These are phyloP conservation scores for Chaetomium globosum DNA, from an alignment of 2,329 filamentous ascomycete genomes.

Conservation along the genomic window DNA sequence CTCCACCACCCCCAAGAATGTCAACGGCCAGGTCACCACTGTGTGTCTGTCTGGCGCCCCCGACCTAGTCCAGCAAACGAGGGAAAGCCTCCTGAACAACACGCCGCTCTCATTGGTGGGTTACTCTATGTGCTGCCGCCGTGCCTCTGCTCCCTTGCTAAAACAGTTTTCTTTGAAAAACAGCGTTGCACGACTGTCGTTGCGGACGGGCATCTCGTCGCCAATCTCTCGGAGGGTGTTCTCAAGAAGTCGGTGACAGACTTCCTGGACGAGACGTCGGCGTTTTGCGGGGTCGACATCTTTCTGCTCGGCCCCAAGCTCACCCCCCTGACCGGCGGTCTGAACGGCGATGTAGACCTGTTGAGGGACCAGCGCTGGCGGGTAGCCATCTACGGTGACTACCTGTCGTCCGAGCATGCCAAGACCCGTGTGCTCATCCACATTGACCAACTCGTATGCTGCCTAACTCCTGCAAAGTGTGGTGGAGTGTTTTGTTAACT, in stretches of 20 bases:
- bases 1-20: constrained; percentile 74
- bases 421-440: constrained; percentile 96
- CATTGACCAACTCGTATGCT: constrained; percentile 85
- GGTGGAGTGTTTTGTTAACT: constrained; percentile 41
- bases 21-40: constrained; percentile 74
- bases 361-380: constrained; percentile 88
- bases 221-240: constrained; percentile 68
- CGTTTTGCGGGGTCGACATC: constrained; percentile 91
- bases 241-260: constrained; percentile 77
- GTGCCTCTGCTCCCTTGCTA: constrained; percentile 35
- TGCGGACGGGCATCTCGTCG: constrained; percentile 86
- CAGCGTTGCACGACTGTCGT: constrained; percentile 93
- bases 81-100: constrained; percentile 86
- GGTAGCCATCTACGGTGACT: constrained; percentile 91
- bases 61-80: constrained; percentile 85
- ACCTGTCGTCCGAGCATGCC: constrained; percentile 92
- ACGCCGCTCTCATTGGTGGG: constrained; percentile 90
- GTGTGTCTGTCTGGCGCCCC: constrained; percentile 87
- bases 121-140: constrained; percentile 35
- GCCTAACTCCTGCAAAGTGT: not conserved
- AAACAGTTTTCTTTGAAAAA: constrained; percentile 33
- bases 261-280: constrained; percentile 83
- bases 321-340: constrained; percentile 72
- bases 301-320: constrained; percentile 92
- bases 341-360: constrained; percentile 78